Conservation (phyloP, 1,284 basidiomycete species). For the Apiotrichum gracile region DNA sequence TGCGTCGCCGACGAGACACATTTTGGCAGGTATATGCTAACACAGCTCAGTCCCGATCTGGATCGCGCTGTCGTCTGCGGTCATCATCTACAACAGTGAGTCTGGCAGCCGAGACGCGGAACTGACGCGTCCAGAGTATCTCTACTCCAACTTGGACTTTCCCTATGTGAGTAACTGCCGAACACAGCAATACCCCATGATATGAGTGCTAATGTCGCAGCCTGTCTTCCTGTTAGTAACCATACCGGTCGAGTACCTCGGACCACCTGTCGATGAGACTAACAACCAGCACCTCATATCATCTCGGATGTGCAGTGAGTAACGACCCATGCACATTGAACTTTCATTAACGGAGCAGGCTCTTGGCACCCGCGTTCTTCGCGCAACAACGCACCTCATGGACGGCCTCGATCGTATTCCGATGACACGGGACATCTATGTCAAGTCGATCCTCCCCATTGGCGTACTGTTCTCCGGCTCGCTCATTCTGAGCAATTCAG, state of each 20-base stretch:
- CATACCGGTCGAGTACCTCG: not conserved
- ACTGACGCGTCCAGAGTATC: conserved; percentile 52
- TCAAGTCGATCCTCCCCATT: conserved; percentile 85
- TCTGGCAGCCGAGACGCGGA: not conserved
- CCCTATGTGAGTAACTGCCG: conserved; percentile 50
- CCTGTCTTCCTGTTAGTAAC: conserved; percentile 42
- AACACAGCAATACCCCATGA: no score
- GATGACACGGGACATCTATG: conserved; percentile 73
- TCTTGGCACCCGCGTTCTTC: conserved; percentile 79
- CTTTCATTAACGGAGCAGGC: conserved; percentile 52
- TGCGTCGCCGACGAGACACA: conserved; percentile 1
- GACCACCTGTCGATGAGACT: conserved; percentile 64
- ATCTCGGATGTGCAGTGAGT: conserved; percentile 42
- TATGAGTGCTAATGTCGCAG: conserved; percentile 21
- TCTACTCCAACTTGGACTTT: conserved; percentile 76
- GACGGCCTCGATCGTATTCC: conserved; percentile 78
- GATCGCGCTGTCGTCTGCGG: conserved; percentile 80
- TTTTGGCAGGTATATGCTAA: not conserved
- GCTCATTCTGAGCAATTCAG: conserved; percentile 88
- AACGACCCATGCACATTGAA: not conserved
- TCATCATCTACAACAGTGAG: conserved; percentile 88
- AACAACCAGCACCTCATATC: conserved; percentile 60
- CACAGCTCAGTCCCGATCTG: conserved; percentile 40
- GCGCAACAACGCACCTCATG: conserved; percentile 76
- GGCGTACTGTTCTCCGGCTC: conserved; percentile 87